These are phyloP conservation scores for Rhodotorula sp. DNA, from an alignment of 1,284 basidiomycete genomes.

Conservation along the genomic window DNA sequence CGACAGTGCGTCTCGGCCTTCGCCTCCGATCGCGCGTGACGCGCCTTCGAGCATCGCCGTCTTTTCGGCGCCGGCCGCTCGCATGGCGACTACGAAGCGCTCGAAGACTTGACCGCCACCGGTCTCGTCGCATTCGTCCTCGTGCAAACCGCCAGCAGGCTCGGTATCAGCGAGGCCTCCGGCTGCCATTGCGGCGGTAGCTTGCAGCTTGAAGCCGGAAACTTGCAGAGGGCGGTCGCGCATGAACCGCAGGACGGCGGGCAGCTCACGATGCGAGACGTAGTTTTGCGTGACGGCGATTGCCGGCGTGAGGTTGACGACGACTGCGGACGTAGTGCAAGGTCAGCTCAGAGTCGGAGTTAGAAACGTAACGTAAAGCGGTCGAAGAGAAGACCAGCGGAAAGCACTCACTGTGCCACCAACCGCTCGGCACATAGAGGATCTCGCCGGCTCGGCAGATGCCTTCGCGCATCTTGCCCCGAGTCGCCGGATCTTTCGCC, in stretches of 20 bases:
- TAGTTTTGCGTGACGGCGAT: slow-evolving; percentile 55
- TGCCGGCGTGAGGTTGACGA: slow-evolving; percentile 47
- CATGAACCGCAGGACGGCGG: slow-evolving; percentile 51
- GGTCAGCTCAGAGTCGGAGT: too few relatives aligned
- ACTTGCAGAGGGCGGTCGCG: slow-evolving; percentile 51
- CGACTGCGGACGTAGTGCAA: slow-evolving; percentile 31
- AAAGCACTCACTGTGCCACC: slow-evolving; percentile 44
- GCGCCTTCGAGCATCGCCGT: neutral
- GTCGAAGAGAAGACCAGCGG: slow-evolving; percentile 9
- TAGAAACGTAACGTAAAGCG: neutral
- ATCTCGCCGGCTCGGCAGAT: slow-evolving; percentile 49
- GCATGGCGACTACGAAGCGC: slow-evolving; percentile 12
- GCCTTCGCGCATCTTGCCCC: slow-evolving; percentile 49
- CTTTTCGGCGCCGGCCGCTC: neutral
- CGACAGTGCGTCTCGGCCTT: too few relatives aligned
- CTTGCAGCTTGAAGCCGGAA: slow-evolving; percentile 49
- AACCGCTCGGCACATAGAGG: slow-evolving; percentile 44
- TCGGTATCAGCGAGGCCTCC: neutral
- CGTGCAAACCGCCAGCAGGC: slow-evolving; percentile 20
- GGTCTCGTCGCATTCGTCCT: slow-evolving; percentile 14
- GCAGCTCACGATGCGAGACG: slow-evolving; percentile 51
- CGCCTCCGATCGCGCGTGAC: slow-evolving; percentile 3
- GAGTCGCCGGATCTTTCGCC: slow-evolving; percentile 34
- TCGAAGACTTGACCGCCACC: slow-evolving; percentile 12
- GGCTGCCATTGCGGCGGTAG: neutral